Evolutionary conservation across 768 basidiomycete genomes (phyloP), one percentile per base, ranked within the genome.

Genomic region (Amanita pseudoporphyria): DNA sequence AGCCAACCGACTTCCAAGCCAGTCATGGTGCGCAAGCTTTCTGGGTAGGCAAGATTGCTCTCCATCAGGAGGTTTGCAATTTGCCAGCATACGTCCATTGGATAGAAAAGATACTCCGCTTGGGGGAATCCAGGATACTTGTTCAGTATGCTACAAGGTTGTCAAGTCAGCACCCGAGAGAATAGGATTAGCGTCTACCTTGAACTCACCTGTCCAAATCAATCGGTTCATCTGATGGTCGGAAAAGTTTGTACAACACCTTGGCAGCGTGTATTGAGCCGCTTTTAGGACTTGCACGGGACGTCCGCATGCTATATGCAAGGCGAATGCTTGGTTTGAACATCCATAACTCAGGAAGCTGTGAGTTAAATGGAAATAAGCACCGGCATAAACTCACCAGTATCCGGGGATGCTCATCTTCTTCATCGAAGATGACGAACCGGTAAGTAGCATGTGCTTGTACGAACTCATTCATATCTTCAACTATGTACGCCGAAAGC

Each of bases 371-470:
- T 2, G 35, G 10, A 39, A 37, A 28, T 24, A 14, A 44, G 4
- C 21, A 45, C 24, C n/a, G 22, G 36, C 44, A 22, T 36, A 9
- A 5, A 70, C 86, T 52, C 47, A 96, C 92, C 54, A 96, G 68
- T 12, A 97, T 73, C 47, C 84, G 72, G 3, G 87, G 81, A 22
- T 72, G 76, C 53, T 90, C 88, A 24, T 84, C 79, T 58, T 95
- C 91, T 55, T 94, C 92, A 52, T 96, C 94, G 13, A 79, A 71
- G 28, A 98, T 67, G 30, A 93, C 75, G 59, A 98, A 97, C 9
- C 93, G 86, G 65, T 97, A 92, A 0, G 87, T 85, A 1, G 93
- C 92, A 61, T 97, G 94, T 1, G 94, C 91, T 47, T 87, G 84
- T 4, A 90, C 85, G 46, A 87, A 84, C 60, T 95, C 95, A 24